phyloP scores from a whole-genome alignment of 768 basidiomycete species.

The Trametes gibbosa region DNA sequence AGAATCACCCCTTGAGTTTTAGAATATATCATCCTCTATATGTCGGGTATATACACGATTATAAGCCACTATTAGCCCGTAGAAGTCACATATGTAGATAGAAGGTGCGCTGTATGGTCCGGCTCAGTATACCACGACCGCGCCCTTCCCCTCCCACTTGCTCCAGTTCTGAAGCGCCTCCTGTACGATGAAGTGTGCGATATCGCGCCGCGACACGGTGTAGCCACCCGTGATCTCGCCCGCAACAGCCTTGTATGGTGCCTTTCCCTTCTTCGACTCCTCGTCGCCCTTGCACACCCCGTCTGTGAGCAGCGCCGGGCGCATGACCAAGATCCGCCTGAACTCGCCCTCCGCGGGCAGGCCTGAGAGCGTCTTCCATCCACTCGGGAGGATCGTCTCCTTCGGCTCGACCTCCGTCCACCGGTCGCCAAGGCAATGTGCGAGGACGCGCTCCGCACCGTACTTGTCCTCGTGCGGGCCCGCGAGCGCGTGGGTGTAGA shows the following conservation, averaged over 20 bases:
- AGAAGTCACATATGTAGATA: neutral
- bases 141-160: conserved; percentile 48
- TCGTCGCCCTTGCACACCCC: conserved; percentile 42
- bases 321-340: conserved; percentile 46
- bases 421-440: conserved; percentile 46
- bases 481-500: conserved; percentile 47
- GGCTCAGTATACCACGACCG: conserved; percentile 47
- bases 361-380: conserved; percentile 43
- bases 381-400: conserved; percentile 40
- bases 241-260: conserved; percentile 40
- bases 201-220: conserved; percentile 61
- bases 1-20: too few relatives aligned
- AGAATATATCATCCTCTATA: neutral
- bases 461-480: conserved; percentile 59
- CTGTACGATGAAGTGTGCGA: conserved; percentile 62
- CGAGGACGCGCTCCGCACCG: conserved; percentile 50
- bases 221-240: conserved; percentile 35
- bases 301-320: conserved; percentile 59
- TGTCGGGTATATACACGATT: neutral
- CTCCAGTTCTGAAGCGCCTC: conserved; percentile 46
- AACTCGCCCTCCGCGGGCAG: conserved; percentile 44
- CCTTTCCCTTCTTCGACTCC: conserved; percentile 24
- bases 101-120: neutral
- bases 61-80: neutral
- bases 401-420: conserved; percentile 49